Base-by-base conservation (phyloP, 2,329 filamentous ascomycete genomes). In the Alternaria dauci region DNA sequence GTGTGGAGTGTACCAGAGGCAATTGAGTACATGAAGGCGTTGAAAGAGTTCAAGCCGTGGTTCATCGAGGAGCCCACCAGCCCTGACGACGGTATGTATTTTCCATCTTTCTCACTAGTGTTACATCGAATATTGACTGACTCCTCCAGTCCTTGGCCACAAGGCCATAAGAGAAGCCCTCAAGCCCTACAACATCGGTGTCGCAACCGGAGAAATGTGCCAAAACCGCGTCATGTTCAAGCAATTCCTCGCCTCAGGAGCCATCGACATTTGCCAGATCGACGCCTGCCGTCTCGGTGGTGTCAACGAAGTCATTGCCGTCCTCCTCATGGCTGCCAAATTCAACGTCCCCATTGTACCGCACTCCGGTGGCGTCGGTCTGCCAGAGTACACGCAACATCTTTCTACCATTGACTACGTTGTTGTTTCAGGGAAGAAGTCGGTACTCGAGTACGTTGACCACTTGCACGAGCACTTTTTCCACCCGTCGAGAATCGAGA, bases 161-260 rank as follows among this genome's bases (percentile, higher is more conserved):
- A 92, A 91, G 75, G 90, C 91, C 4, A 89, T 96, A 71, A 88
- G 91, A 52, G 90, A 94, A 63, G 93, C 93, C 4, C 88, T 97
- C 11, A 85, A 86, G 71, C 88, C 91, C 0, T 83, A 88, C 74
- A 87, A 87, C 58, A 92, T 97, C 71, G 92, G 92, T 59, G 93
- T 96, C 5, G 93, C 93, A 8, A 96, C 93, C 0, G 93, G 93
- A 65, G 93, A 97, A 82, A 96, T 96, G 92, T 95, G 92, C 82
- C 93, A 96, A 83, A 97, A 96, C 83, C 89, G 93, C 39, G 91
- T 96, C 67, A 88, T 96, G 72, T 96, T 96, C 87, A 97, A 96
- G 85, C 93, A 97, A 81, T 87, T 96, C 62, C 86, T 97, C 52
- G 87, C 89, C 76, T 84, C 88, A 2, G 90, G 90, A 52, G 92